Conservation (phyloP, 257 asterid species). For the Solanum arcanum region DNA sequence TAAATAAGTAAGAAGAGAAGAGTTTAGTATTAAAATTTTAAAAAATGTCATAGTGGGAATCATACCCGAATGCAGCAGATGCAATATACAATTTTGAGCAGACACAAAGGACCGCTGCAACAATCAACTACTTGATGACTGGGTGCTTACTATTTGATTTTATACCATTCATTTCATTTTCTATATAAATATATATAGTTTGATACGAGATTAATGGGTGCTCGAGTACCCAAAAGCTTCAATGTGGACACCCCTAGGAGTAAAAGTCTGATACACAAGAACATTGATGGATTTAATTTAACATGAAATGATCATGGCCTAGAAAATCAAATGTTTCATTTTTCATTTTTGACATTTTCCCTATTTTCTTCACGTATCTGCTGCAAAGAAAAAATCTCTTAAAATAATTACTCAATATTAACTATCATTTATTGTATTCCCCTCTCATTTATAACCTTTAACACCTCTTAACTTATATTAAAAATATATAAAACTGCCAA, state of each 20-base stretch:
- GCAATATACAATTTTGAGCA: background rate
- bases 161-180: background rate
- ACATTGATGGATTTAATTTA: background rate
- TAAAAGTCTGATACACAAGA: background rate
- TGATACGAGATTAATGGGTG: background rate
- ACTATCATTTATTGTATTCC: background rate
- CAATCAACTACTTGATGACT: background rate
- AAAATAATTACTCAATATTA: background rate
- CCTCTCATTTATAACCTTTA: background rate
- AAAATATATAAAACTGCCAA: background rate
- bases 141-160: background rate
- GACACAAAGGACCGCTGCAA: background rate
- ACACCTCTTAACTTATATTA: background rate
- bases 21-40: background rate
- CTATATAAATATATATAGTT: background rate
- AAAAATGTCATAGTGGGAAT: background rate
- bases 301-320: background rate
- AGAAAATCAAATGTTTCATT: background rate
- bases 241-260: background rate
- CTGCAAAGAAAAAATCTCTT: background rate
- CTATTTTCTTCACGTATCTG: background rate
- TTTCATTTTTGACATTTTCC: background rate
- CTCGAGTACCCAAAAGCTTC: background rate
- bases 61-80: background rate
- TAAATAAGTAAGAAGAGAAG: background rate